These are phyloP conservation scores for Sugiyamaella qingdaonensis DNA, from an alignment of 805 yeast genomes.

Conservation along the genomic window DNA sequence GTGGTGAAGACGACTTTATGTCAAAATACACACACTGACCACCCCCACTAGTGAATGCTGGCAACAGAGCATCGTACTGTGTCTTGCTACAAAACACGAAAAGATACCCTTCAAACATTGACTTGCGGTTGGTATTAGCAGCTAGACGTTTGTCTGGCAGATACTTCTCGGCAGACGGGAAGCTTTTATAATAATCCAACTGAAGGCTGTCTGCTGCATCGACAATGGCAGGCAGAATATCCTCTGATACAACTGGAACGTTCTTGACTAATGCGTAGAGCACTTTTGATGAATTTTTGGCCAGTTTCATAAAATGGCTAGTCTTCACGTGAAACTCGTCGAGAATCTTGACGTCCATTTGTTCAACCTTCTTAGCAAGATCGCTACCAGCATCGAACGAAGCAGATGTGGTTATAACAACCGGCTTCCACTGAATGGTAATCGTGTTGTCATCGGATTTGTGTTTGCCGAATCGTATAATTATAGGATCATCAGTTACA, in stretches of 20 bases:
- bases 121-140: conserved; percentile 24
- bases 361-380: conserved; percentile 16
- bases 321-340: conserved; percentile 23
- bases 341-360: conserved; percentile 30
- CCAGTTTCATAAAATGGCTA: conserved; percentile 27
- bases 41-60: conserved; percentile 27
- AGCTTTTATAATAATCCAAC: conserved; percentile 20
- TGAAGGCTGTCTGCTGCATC: conserved; percentile 16
- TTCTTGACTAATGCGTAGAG: conserved; percentile 33
- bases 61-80: conserved; percentile 24
- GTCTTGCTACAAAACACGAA: conserved; percentile 28
- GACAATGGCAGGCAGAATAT: conserved; percentile 23
- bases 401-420: conserved; percentile 25
- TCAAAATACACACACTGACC: conserved; percentile 18
- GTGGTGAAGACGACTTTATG: background rate
- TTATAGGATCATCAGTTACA: background rate
- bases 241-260: conserved; percentile 31
- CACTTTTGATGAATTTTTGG: conserved; percentile 27
- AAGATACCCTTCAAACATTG: conserved; percentile 23
- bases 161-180: conserved; percentile 28
- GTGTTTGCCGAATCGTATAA: conserved; percentile 22
- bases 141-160: conserved; percentile 24
- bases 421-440: conserved; percentile 25
- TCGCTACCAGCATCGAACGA: background rate
- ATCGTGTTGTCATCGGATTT: conserved; percentile 17